Percentiles rank a stretch among this genome's conserved stretches.
Conservation (phyloP, 352 stramenopile genomes). For the Phytophthora cryptogea region DNA sequence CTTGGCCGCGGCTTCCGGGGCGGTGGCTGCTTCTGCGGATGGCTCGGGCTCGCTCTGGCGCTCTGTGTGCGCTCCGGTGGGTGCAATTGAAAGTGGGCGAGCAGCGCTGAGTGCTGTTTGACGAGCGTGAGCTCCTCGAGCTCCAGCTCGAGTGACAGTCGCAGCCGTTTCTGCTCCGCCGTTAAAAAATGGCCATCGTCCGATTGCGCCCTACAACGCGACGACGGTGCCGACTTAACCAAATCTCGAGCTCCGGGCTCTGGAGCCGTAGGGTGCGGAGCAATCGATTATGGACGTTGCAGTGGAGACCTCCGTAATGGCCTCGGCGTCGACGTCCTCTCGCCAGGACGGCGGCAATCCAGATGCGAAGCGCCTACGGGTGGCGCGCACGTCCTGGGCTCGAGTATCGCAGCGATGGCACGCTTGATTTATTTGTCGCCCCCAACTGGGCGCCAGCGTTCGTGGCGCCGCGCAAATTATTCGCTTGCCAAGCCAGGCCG, state of each 20-base stretch:
- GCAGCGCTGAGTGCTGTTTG: neutral
- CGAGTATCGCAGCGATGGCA: conserved; percentile 22
- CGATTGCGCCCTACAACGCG: conserved; percentile 4
- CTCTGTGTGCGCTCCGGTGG: conserved; percentile 2
- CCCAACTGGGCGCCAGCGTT: neutral
- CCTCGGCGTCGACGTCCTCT: neutral
- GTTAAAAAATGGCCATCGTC: conserved; percentile 12
- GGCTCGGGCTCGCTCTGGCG: conserved; percentile 1
- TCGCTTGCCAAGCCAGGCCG: neutral
- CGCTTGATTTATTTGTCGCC: conserved; percentile 19
- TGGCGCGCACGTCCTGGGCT: neutral
- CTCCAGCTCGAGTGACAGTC: conserved; percentile 3
- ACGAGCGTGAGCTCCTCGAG: neutral
- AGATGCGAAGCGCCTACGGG: neutral
- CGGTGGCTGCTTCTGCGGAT: conserved; percentile 4
- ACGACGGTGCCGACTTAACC: conserved; percentile 21
- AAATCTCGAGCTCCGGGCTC: conserved; percentile 15
- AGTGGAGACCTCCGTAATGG: neutral
- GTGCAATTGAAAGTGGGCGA: conserved; percentile 14
- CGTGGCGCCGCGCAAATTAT: conserved; percentile 7
- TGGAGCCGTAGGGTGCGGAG: neutral
- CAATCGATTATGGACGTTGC: neutral
- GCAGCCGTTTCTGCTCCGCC: conserved; percentile 26
- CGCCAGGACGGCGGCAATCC: conserved; percentile 1
- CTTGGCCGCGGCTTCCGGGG: conserved; percentile 28